Evolutionary conservation across 1,284 basidiomycete genomes (phyloP), one percentile per base, ranked within the genome.

Genomic region (Boletellus dicymbophilus): DNA sequence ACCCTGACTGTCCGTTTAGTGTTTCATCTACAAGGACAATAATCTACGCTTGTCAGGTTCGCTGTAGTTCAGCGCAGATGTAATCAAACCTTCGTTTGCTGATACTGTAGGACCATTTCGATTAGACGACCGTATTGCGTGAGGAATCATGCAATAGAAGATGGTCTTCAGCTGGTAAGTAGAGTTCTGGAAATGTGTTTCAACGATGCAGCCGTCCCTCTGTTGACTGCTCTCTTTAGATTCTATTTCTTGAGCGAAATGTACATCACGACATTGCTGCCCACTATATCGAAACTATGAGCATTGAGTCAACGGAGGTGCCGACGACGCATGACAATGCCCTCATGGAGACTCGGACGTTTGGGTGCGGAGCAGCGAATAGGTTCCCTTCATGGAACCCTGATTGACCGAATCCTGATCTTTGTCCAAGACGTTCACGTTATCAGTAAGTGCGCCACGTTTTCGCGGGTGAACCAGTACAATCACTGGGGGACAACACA

Each of bases 401-500:
- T n/a, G 12, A 12, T 30, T 18, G 31, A 5, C n/a, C 6, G 31
- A 23, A 28, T 37, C 16, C 44, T 44, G 46, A 56, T 34, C 31
- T 42, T 28, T 20, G 11, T 49, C 43, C 31, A 51, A 83, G 84
- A 67, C 21, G 70, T 85, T 43, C 77, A 82, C 26, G 65, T 68
- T 6, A 59, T 85, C 36, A 75, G 74, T 22, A 61, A 66, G 21
- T 73, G 71, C 23, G 69, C 76, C 1, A 61, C 65, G 2, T 76
- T 77, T 21, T 83, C 85, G 0, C 70, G 65, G 13, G 62, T 88
- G 20, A 73, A 74, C 1, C 87, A 89, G 61, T 89, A 88, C 58
- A 73, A 88, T 56, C 81, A 86, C 55, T 88, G 81, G 82, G n/a
- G 86, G 85, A 0, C 73, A 72, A 38, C 76, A 85, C 10, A 68